A percentile compares a stretch with the other conserved stretches of the same genome.
These are phyloP conservation scores for Cryphonectria carpinicola DNA, from an alignment of 2,329 filamentous ascomycete species.

Conservation along the genomic window DNA sequence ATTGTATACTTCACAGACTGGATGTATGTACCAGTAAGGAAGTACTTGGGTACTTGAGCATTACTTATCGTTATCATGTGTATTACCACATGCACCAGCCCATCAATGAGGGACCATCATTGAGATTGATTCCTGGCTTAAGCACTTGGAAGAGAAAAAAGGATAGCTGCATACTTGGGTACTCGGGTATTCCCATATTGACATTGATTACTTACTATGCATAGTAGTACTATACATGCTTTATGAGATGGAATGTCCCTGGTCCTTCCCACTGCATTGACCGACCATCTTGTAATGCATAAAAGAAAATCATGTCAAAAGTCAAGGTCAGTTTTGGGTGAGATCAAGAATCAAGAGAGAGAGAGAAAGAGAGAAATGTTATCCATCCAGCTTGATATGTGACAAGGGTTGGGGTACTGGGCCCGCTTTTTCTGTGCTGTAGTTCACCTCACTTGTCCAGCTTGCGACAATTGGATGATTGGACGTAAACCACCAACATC, in stretches of 20 bases:
- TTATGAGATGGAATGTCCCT: not conserved
- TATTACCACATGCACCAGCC: too few species aligned
- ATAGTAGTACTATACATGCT: not conserved
- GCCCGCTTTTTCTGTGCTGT: not conserved
- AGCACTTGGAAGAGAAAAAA: too few species aligned
- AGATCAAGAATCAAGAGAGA: not conserved
- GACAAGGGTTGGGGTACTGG: not conserved
- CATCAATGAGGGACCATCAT: not conserved
- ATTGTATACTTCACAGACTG: too few species aligned
- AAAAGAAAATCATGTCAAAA: not conserved
- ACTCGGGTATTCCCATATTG: not conserved
- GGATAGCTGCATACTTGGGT: not conserved
- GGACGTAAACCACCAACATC: not conserved
- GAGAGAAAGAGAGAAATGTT: too few species aligned
- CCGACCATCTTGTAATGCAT: not conserved
- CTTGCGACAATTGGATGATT: slow-evolving; percentile 2
- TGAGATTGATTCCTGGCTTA: not conserved
- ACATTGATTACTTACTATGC: not conserved
- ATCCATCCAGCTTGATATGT: not conserved
- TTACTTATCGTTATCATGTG: too few species aligned
- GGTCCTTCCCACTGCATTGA: too few species aligned
- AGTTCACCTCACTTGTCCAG: slow-evolving; percentile 6
- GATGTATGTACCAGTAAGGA: too few species aligned
- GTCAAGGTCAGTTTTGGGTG: not conserved
- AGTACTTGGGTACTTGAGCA: too few species aligned